Evolutionary conservation across 202 grass and related monocot species (phyloP), one percentile per base, ranked within the genome.

Genomic region (Schoenoplectus triqueter): DNA sequence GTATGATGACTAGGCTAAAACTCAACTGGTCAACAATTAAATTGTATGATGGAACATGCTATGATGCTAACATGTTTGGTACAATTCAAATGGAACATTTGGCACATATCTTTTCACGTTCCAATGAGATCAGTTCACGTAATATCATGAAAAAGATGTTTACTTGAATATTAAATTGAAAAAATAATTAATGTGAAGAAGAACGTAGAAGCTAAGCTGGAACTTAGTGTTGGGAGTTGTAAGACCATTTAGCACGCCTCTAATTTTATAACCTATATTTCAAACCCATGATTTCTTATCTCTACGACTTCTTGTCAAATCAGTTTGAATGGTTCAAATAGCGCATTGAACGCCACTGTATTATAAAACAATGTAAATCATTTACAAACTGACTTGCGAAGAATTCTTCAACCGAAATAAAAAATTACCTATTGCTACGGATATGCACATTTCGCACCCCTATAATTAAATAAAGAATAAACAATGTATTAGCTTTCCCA

Each of bases 381-480:
- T 60, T 83, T 83, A 83, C 81, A 83, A 40, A 15, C 59, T 49
- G 63, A 70, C 64, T 51, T 14, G 14, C 44, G 64, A 6, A 59
- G 14, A 41, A 15, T 57, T 81, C 50, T 56, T 17, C 14, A 66
- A 48, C 14, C 7, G 0, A 66, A 82, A 66, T 68, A 59, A 39
- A 79, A 42, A 41, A 56, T 77, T 85, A 64, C 69, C 57, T 85
- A 77, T 85, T 72, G 41, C 56, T 85, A 56, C 11, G n/a, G 44
- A 7, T 76, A 85, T 85, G 17, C 19, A 48, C 52, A 59, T 40
- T 50, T 54, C 31, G 59, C 65, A 83, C 20, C 44, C 67, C 81
- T 83, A 79, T 79, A 79, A 62, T 44, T 70, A 68, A 55, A 81
- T 81, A 86, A 69, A 86, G 64, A 86, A 86, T 81, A 82, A 82